Conservation (phyloP, 305 asterid species). For the Solanum hybrid region DNA sequence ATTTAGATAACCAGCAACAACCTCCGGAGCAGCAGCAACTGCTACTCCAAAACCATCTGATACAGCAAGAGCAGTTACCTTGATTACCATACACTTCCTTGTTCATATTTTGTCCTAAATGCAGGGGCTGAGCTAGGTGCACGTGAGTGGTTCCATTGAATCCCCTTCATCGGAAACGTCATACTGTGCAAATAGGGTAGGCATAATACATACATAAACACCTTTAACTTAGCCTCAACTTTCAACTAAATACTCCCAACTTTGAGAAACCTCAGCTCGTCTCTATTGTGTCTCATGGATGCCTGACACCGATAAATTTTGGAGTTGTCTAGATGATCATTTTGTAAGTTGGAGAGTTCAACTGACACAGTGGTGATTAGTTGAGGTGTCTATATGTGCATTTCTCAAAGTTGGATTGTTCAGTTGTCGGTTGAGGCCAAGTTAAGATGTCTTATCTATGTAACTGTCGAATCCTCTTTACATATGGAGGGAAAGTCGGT, state of each 20-base stretch:
- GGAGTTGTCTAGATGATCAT: neutral
- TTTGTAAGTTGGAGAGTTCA: neutral
- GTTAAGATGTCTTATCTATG: neutral
- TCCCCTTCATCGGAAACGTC: too few species aligned
- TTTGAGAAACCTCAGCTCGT: neutral
- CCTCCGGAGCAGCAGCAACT: neutral
- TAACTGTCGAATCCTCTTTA: neutral
- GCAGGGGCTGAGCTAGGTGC: too few species aligned
- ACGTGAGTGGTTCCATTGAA: too few species aligned
- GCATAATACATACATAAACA: neutral
- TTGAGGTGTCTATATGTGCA: neutral
- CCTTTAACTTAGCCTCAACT: neutral
- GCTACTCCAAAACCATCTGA: neutral
- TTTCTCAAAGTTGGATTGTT: neutral
- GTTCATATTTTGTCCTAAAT: too few species aligned
- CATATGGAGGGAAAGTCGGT: neutral
- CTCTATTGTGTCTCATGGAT: neutral
- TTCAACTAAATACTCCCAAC: neutral
- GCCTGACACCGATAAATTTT: neutral
- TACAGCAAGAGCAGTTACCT: too few species aligned
- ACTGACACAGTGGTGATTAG: neutral
- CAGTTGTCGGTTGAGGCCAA: neutral
- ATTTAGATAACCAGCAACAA: constrained; percentile 6
- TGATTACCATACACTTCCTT: too few species aligned
- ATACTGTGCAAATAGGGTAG: too few species aligned